These are phyloP conservation scores for Wallacemonas sp. DNA, from an alignment of 208 protist genomes.

Conservation along the genomic window DNA sequence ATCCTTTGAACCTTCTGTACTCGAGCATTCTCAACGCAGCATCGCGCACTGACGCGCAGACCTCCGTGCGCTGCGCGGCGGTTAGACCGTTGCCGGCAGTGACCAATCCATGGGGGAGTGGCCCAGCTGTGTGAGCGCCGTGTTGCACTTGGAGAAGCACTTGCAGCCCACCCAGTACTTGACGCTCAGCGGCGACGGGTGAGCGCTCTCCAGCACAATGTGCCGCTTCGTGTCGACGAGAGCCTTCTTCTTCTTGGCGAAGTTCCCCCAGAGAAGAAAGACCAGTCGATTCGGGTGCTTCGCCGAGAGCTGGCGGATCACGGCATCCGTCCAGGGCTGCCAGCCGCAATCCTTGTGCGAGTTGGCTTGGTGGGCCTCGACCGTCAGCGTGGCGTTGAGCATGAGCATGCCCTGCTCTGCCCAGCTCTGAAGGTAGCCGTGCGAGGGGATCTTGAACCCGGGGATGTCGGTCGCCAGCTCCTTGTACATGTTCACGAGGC, in stretches of 20 bases:
- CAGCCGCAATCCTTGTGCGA: constrained; percentile 94
- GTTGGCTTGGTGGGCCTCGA: constrained; percentile 92
- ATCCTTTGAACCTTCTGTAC: too few species aligned
- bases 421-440: constrained; percentile 96
- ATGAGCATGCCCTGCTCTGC: constrained; percentile 97
- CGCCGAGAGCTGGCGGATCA: constrained; percentile 86
- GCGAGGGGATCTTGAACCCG: constrained; percentile 82
- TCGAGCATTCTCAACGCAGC: too few species aligned
- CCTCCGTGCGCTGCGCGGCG: too few species aligned
- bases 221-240: constrained; percentile 90
- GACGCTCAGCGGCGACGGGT: constrained; percentile 88
- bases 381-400: constrained; percentile 96
- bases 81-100: constrained; percentile 36
- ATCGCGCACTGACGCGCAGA: too few species aligned
- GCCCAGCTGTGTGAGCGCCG: constrained; percentile 50
- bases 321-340: constrained; percentile 95
- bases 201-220: constrained; percentile 83
- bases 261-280: constrained; percentile 97
- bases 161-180: constrained; percentile 75
- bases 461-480: constrained; percentile 89
- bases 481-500: constrained; percentile 97
- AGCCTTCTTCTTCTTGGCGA: constrained; percentile 90
- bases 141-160: constrained; percentile 90
- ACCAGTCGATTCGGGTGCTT: constrained; percentile 69
- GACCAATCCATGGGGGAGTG: constrained; percentile 84